phyloP scores from a whole-genome alignment of 1,284 basidiomycete species.

The Rhodotorula sp. region DNA sequence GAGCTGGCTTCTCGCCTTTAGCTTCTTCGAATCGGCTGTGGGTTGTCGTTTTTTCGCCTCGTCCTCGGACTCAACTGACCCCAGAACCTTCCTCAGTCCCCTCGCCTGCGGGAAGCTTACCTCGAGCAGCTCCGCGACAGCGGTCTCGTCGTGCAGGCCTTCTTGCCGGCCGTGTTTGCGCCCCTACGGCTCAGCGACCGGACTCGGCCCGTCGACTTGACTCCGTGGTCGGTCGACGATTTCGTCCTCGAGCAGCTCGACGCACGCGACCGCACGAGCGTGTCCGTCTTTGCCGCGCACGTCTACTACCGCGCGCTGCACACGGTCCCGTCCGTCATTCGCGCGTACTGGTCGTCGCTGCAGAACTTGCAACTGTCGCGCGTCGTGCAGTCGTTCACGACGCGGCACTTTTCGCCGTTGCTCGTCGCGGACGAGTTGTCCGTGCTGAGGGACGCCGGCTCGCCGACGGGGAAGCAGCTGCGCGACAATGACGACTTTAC shows the following conservation, averaged over 20 bases:
- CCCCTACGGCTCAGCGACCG: conserved; percentile 65
- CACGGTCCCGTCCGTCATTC: conserved; percentile 75
- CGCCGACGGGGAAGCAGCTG: conserved; percentile 54
- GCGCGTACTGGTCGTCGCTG: conserved; percentile 80
- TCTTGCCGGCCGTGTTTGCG: conserved; percentile 74
- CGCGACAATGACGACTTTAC: conserved; percentile 72
- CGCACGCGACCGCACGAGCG: conserved; percentile 47
- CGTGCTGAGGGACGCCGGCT: conserved; percentile 67
- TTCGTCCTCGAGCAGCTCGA: conserved; percentile 65
- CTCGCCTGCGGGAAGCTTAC: conserved; percentile 76
- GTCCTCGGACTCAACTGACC: not conserved
- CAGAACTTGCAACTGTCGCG: conserved; percentile 84
- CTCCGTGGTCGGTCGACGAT: conserved; percentile 80
- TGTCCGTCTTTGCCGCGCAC: conserved; percentile 77
- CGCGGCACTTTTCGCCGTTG: conserved; percentile 84
- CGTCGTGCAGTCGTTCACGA: conserved; percentile 74
- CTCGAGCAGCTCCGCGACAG: conserved; percentile 77
- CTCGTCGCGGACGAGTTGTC: conserved; percentile 80
- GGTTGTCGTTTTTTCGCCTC: conserved; percentile 46
- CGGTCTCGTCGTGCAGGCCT: conserved; percentile 62
- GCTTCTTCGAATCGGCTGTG: conserved; percentile 82
- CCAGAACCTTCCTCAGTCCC: conserved; percentile 57
- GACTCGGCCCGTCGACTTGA: conserved; percentile 67
- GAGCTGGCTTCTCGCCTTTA: conserved; percentile 84
- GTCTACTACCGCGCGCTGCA: conserved; percentile 83